phyloP scores from a whole-genome alignment of 306 rosid genomes.

The Lagenaria siceraria region DNA sequence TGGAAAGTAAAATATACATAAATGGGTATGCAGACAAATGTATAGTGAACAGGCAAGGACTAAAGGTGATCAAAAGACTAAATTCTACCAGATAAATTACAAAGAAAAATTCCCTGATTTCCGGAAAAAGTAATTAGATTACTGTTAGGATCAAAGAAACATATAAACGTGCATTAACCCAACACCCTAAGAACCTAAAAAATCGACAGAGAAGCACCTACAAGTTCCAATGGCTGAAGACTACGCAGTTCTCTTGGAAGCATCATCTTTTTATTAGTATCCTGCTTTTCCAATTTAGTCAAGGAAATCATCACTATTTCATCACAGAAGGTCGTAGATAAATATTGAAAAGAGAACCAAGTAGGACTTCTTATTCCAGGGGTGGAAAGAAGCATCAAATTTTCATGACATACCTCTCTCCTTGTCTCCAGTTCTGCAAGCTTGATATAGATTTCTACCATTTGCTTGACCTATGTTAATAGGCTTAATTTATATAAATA shows the following conservation, averaged over 20 bases:
- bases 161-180: background rate
- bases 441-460: slow-evolving; percentile 93
- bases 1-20: background rate
- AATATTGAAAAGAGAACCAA: slow-evolving; percentile 8
- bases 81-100: background rate
- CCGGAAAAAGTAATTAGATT: background rate
- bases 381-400: slow-evolving; percentile 7
- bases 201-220: slow-evolving; percentile 24
- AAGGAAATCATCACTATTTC: background rate
- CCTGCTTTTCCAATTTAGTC: slow-evolving; percentile 39
- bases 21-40: no score
- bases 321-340: background rate
- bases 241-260: slow-evolving; percentile 86
- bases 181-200: background rate
- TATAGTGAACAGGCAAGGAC: no score
- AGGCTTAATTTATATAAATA: background rate
- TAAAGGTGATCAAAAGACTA: background rate
- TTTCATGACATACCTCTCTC: slow-evolving; percentile 47
- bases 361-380: background rate
- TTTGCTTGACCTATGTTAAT: slow-evolving; percentile 56
- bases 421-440: slow-evolving; percentile 91
- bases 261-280: slow-evolving; percentile 55
- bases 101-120: background rate
- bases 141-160: background rate
- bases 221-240: slow-evolving; percentile 69